Percentiles rank a stretch among this genome's conserved stretches.
phyloP scores from a whole-genome alignment of 2,329 filamentous ascomycete species.

The Botrytis aclada region DNA sequence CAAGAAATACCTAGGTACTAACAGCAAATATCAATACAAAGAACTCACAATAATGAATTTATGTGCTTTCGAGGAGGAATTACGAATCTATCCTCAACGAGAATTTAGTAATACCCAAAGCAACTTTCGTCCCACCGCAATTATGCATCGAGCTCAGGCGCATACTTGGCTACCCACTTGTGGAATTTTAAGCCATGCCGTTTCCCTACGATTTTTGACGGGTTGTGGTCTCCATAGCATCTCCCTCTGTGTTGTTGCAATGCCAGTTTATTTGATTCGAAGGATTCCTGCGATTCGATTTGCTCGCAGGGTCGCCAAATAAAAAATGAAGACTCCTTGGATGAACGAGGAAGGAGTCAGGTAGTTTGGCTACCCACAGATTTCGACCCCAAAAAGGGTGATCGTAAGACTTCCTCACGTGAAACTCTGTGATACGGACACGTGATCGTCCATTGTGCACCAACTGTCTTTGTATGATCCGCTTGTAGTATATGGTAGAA shows the following conservation, averaged over 20 bases:
- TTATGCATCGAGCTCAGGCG: background rate
- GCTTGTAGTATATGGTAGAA: background rate
- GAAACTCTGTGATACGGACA: background rate
- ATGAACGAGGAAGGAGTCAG: background rate
- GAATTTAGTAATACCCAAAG: background rate
- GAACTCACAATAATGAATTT: background rate
- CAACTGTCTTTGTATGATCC: background rate
- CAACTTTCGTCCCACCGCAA: background rate
- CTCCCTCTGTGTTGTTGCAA: background rate
- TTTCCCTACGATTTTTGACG: background rate
- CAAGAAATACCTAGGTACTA: background rate
- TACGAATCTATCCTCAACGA: background rate
- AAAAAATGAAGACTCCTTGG: background rate
- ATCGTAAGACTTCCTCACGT: background rate
- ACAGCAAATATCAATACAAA: background rate
- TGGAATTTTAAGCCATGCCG: background rate
- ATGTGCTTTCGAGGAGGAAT: background rate
- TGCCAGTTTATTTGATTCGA: background rate
- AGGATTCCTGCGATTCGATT: background rate
- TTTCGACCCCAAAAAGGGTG: background rate
- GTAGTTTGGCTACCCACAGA: background rate
- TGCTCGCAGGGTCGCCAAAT: background rate
- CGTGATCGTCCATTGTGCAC: background rate
- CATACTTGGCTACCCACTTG: background rate
- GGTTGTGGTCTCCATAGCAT: background rate